Evolutionary conservation across 2,329 filamentous ascomycete genomes (phyloP), one percentile per base, ranked within the genome.

Genomic region (Lasiodiplodia gonubiensis): DNA sequence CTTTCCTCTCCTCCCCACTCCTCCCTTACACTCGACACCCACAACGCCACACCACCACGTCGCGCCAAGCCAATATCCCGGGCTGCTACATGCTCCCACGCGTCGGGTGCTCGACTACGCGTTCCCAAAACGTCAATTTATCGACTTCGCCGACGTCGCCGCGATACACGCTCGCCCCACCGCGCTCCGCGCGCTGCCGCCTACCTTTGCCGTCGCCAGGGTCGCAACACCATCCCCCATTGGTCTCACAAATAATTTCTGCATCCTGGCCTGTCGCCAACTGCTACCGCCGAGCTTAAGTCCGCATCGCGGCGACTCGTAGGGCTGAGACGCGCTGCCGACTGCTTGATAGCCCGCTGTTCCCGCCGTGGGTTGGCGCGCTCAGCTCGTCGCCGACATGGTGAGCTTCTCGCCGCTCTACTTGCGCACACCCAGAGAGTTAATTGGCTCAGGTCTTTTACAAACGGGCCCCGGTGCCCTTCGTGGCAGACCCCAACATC

Each of bases 401-500:
- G 78, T 79, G 74, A 54, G 49, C 55, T 68, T 68, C 72, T 23
- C 42, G 4, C 42, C 18, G 10, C 16, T n/a, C 21, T 21, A 1
- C 21, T n/a, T 37, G 11, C 42, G 25, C 59, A n/a, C 59, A 14
- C 3, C 35, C 8, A 14, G 23, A 11, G 14, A 51, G 74, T 73
- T 79, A 66, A 78, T 68, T 60, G 11, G 27, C 64, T 61, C 76
- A 98, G 94, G 94, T 99, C 73, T 86, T 97, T 71, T 97, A 92
- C 81, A 98, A 98, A 84, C 89, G 95, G 75, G 98, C 98, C 82
- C 94, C 94, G 67, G 93, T 98, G 76, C 89, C 92, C 81, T 91
- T 93, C 77, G 84, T 94, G 72, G 86, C 91, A 60, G 85, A 86
- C 57, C 90, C 91, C 25, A 83, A 86, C 64, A 87, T 94, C 71